phyloP scores from a whole-genome alignment of 306 rosid genomes.

The Ceratonia siliqua region DNA sequence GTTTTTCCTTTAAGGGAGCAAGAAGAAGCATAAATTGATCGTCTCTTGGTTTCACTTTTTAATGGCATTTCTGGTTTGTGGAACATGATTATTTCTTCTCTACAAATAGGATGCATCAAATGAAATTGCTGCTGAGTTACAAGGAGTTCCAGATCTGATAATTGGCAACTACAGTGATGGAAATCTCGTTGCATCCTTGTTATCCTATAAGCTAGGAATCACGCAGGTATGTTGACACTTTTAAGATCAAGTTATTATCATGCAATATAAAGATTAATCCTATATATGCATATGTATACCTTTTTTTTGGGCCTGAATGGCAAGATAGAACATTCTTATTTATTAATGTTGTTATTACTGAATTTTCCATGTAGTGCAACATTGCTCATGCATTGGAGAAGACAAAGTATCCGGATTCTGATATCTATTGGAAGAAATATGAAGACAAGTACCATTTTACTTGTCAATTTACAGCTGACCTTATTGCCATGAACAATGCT shows the following conservation, averaged over 20 bases:
- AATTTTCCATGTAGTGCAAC: constrained; percentile 54
- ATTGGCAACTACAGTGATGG: constrained; percentile 55
- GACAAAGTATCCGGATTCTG: constrained; percentile 74
- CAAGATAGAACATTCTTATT: not conserved
- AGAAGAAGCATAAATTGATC: not conserved
- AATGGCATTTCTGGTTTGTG: not conserved
- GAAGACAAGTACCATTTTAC: constrained; percentile 76
- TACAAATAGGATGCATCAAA: constrained; percentile 36
- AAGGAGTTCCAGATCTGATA: constrained; percentile 48
- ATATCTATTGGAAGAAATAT: constrained; percentile 72
- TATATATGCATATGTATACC: not conserved
- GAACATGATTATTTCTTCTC: constrained; percentile 2
- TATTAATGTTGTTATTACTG: not conserved
- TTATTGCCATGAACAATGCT: constrained; percentile 75
- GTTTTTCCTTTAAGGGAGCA: not conserved
- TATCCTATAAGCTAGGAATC: constrained; percentile 45
- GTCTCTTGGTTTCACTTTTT: not conserved
- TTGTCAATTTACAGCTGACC: constrained; percentile 77
- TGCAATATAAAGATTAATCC: not conserved
- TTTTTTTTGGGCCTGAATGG: not conserved
- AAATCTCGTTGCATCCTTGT: constrained; percentile 54
- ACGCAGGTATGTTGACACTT: constrained; percentile 45
- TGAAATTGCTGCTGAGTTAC: constrained; percentile 47
- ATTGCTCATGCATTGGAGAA: constrained; percentile 84
- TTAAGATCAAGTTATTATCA: not conserved